A percentile compares a stretch with the other conserved stretches of the same genome.
Evolutionary conservation across 805 yeast species (phyloP).

Genomic region (Zygosaccharomyces kombuchaensis): DNA sequence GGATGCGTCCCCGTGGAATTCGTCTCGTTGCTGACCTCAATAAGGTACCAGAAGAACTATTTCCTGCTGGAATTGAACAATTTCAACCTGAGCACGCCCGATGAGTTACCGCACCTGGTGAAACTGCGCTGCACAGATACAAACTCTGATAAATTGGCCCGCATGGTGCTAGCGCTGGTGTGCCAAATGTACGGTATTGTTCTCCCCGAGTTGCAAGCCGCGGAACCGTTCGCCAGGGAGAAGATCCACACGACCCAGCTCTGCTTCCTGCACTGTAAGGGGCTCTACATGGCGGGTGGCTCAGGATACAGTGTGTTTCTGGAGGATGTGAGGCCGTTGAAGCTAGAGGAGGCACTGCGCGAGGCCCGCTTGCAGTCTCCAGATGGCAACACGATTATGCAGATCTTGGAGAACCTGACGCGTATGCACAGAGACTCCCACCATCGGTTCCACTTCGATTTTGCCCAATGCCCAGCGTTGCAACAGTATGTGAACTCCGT

Average conservation of each 20-base stretch:
- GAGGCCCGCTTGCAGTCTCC: neutral
- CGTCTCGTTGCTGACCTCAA: constrained; percentile 19
- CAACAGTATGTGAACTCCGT: neutral
- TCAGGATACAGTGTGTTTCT: constrained; percentile 9
- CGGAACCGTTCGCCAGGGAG: constrained; percentile 8
- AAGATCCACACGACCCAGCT: constrained; percentile 20
- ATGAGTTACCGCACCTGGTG: constrained; percentile 13
- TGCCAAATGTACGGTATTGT: constrained; percentile 20
- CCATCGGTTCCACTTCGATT: constrained; percentile 19
- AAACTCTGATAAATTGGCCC: constrained; percentile 16
- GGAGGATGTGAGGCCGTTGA: constrained; percentile 17
- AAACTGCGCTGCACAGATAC: constrained; percentile 16
- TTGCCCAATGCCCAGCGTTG: neutral
- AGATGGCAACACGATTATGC: constrained; percentile 7
- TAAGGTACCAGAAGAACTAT: constrained; percentile 13
- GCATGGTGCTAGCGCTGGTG: constrained; percentile 21
- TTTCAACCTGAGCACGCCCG: constrained; percentile 14
- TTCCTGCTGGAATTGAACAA: constrained; percentile 19
- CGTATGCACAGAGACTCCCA: constrained; percentile 13
- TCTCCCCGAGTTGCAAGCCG: constrained; percentile 10
- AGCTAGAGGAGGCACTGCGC: constrained; percentile 4
- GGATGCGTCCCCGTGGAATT: constrained; percentile 15
- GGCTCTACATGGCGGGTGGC: constrained; percentile 9
- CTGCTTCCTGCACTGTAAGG: constrained; percentile 22
- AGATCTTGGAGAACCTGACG: constrained; percentile 21